Conservation (phyloP, 2,329 filamentous ascomycete species). For the Exophiala phaeomuriformis region DNA sequence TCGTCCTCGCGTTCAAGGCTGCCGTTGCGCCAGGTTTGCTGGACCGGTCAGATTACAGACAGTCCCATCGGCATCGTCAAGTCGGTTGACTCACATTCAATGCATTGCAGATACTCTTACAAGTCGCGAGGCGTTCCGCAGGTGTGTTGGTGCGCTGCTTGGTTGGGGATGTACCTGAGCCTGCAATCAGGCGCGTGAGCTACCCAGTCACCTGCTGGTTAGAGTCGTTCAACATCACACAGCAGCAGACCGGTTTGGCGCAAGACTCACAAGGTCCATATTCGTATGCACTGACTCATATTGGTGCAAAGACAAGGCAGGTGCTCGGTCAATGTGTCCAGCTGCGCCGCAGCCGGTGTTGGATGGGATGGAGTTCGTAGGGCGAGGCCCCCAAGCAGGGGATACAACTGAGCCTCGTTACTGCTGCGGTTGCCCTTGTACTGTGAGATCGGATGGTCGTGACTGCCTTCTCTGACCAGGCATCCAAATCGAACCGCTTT, state of each 20-base stretch:
- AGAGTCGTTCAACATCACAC: conserved; percentile 14
- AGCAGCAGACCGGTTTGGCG: conserved; percentile 1
- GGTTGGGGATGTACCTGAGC: conserved; percentile 44
- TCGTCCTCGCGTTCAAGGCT: conserved; percentile 46
- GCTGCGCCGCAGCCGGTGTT: conserved; percentile 3
- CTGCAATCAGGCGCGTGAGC: conserved; percentile 58
- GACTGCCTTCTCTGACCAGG: too few relatives aligned
- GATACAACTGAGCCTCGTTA: too few relatives aligned
- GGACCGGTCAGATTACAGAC: conserved; percentile 10
- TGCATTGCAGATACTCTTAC: conserved; percentile 55
- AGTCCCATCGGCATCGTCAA: not conserved
- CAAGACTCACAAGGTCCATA: conserved; percentile 41
- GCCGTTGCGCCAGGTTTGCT: conserved; percentile 56
- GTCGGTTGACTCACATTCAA: conserved; percentile 41
- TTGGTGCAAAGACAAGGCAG: conserved; percentile 3
- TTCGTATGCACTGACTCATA: conserved; percentile 30
- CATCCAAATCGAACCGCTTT: too few relatives aligned
- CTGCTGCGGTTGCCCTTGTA: too few relatives aligned
- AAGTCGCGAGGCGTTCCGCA: conserved; percentile 54
- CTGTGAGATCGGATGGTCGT: too few relatives aligned
- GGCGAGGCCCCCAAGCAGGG: too few relatives aligned
- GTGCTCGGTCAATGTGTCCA: not conserved
- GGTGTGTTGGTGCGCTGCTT: conserved; percentile 48
- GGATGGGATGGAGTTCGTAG: not conserved
- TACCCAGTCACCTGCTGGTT: conserved; percentile 28